Percentiles rank a stretch among this genome's conserved stretches.
phyloP scores from a whole-genome alignment of 495 filamentous ascomycete species.

The Thozetella sp. region DNA sequence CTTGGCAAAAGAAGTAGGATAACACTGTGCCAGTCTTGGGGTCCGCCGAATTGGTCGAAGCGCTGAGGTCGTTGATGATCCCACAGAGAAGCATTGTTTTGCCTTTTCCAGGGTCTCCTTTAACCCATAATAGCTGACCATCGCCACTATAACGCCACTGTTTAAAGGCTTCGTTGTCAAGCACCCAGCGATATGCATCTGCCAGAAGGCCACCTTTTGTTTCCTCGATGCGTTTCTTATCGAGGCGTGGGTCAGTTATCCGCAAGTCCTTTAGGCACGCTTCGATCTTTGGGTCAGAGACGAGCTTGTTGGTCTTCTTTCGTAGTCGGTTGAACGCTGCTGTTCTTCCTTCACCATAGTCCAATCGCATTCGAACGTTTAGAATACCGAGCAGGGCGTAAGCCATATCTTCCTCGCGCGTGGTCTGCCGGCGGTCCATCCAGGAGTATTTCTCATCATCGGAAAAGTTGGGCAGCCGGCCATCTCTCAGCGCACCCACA shows the following conservation, averaged over 20 bases:
- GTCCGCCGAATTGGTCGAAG: not conserved
- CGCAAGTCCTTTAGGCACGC: not conserved
- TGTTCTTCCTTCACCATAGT: slow-evolving; percentile 15
- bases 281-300: not conserved
- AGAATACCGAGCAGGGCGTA: slow-evolving; percentile 17
- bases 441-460: slow-evolving; percentile 14
- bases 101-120: slow-evolving; percentile 45
- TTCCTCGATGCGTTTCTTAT: slow-evolving; percentile 39
- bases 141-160: slow-evolving; percentile 26
- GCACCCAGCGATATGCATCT: slow-evolving; percentile 44
- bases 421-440: slow-evolving; percentile 11
- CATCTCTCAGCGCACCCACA: slow-evolving; percentile 12
- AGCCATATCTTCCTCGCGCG: slow-evolving; percentile 17
- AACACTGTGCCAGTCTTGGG: slow-evolving; percentile 7
- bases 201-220: slow-evolving; percentile 38
- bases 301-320: not conserved
- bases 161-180: slow-evolving; percentile 34
- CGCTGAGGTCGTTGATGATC: slow-evolving; percentile 35
- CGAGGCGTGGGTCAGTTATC: slow-evolving; percentile 25
- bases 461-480: slow-evolving; percentile 12
- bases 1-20: slow-evolving; percentile 52
- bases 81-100: slow-evolving; percentile 51
- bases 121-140: slow-evolving; percentile 42
- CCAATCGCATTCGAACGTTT: slow-evolving; percentile 7
- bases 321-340: not conserved